phyloP scores from a whole-genome alignment of 257 asterid genomes.

The Asclepias syriaca region DNA sequence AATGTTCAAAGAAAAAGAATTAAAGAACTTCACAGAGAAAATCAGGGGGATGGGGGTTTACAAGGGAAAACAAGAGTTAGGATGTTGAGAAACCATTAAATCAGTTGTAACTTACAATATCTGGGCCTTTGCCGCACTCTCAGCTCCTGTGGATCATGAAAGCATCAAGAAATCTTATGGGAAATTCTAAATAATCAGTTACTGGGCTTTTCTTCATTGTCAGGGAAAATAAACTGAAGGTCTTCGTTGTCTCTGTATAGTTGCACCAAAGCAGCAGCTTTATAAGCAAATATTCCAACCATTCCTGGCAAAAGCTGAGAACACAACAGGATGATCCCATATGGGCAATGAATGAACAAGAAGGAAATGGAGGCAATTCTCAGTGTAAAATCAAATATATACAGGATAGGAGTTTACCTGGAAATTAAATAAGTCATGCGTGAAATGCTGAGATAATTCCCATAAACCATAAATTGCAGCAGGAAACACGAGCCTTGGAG shows the following conservation, averaged over 20 bases:
- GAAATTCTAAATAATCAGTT: slow-evolving; percentile 25
- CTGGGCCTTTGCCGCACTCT: background rate
- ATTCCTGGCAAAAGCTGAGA: slow-evolving; percentile 84
- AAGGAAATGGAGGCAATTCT: background rate
- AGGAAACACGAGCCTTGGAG: slow-evolving; percentile 92
- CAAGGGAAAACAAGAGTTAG: background rate
- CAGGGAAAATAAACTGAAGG: slow-evolving; percentile 75
- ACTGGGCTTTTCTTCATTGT: slow-evolving; percentile 33
- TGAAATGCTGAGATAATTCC: slow-evolving; percentile 77
- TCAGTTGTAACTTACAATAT: background rate
- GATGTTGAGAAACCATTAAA: background rate
- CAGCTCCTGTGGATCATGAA: background rate
- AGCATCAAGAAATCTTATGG: background rate
- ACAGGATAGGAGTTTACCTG: slow-evolving; percentile 44
- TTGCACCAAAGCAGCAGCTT: slow-evolving; percentile 96
- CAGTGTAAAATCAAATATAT: background rate
- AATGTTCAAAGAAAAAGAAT: background rate
- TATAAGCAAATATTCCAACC: slow-evolving; percentile 91
- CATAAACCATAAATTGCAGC: slow-evolving; percentile 84
- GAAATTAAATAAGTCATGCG: slow-evolving; percentile 56
- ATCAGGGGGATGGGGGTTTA: too few species aligned
- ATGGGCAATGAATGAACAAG: background rate
- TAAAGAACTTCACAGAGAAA: background rate
- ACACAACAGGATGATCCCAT: slow-evolving; percentile 8
- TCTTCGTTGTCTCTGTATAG: slow-evolving; percentile 94